Evolutionary conservation across 371 early-diverging fungal species (phyloP).

Genomic region (Lichtheimia ornata): DNA sequence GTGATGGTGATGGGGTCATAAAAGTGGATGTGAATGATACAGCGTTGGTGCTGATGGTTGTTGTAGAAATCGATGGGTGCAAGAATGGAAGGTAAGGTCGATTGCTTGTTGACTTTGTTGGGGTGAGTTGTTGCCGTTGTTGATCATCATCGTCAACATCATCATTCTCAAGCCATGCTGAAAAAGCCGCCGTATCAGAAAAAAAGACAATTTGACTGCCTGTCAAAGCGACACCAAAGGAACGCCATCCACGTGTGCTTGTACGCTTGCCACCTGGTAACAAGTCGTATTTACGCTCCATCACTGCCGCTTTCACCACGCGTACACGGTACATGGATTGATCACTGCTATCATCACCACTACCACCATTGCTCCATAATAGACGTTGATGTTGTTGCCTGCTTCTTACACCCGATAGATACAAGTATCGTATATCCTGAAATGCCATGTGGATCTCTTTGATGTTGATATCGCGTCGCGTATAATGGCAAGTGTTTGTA

Average conservation of each 20-base stretch:
- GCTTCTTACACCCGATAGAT: constrained; percentile 46
- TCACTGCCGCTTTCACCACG: constrained; percentile 69
- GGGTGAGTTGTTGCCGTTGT: neutral
- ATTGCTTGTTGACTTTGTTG: neutral
- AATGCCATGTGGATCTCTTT: constrained; percentile 40
- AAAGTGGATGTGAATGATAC: constrained; percentile 7
- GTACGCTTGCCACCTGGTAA: constrained; percentile 68
- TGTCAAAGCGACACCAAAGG: constrained; percentile 72
- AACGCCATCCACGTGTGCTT: constrained; percentile 72
- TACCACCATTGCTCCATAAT: too few species aligned
- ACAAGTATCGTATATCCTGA: constrained; percentile 35
- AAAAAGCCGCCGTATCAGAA: constrained; percentile 47
- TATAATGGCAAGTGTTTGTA: constrained; percentile 37
- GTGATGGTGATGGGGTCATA: neutral
- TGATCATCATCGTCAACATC: constrained; percentile 12
- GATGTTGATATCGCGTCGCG: constrained; percentile 25
- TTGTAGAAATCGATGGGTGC: constrained; percentile 12
- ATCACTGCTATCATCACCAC: too few species aligned
- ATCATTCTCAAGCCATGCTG: constrained; percentile 40
- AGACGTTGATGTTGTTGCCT: neutral
- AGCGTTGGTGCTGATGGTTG: neutral
- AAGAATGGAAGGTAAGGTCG: constrained; percentile 1
- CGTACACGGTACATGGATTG: constrained; percentile 51
- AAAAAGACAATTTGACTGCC: constrained; percentile 80
- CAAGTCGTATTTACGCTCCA: constrained; percentile 74